phyloP scores from a whole-genome alignment of 192 early-diverging fungal genomes.

The Mortierella hygrophila region DNA sequence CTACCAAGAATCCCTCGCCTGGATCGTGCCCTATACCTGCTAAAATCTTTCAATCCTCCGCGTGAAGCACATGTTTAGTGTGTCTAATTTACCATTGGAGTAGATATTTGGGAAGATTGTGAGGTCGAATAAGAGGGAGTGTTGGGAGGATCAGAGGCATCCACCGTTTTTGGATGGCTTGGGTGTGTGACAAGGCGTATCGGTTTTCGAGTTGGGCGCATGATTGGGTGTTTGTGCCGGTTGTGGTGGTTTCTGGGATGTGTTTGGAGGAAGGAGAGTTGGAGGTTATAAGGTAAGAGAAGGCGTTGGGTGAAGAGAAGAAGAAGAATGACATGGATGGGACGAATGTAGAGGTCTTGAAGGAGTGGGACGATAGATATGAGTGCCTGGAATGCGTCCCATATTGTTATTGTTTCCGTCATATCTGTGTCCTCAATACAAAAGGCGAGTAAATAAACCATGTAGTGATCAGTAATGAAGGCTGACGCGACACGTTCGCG shows the following conservation, averaged over 20 bases:
- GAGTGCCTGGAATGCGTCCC: neutral
- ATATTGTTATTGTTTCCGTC: neutral
- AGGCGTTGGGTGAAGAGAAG: neutral
- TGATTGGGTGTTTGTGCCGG: slow-evolving; percentile 3
- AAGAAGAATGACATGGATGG: neutral
- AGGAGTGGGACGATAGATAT: neutral
- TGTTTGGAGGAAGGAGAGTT: slow-evolving; percentile 7
- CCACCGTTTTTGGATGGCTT: slow-evolving; percentile 9
- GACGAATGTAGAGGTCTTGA: neutral
- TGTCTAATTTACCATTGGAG: slow-evolving; percentile 5
- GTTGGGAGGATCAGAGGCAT: neutral
- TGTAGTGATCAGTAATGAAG: no score
- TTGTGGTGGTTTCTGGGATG: slow-evolving; percentile 9
- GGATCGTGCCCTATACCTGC: slow-evolving; percentile 4
- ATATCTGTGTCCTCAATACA: no score
- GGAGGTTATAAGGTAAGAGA: neutral
- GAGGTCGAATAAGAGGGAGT: neutral
- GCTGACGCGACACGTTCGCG: no score
- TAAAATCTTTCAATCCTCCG: neutral
- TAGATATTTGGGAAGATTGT: neutral
- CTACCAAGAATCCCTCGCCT: slow-evolving; percentile 16
- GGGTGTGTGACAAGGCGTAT: slow-evolving; percentile 8
- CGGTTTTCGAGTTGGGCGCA: neutral
- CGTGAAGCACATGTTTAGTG: neutral
- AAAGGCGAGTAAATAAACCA: neutral